Conservation (phyloP, 148 eudicot genomes). For the Polygonum maritimum region DNA sequence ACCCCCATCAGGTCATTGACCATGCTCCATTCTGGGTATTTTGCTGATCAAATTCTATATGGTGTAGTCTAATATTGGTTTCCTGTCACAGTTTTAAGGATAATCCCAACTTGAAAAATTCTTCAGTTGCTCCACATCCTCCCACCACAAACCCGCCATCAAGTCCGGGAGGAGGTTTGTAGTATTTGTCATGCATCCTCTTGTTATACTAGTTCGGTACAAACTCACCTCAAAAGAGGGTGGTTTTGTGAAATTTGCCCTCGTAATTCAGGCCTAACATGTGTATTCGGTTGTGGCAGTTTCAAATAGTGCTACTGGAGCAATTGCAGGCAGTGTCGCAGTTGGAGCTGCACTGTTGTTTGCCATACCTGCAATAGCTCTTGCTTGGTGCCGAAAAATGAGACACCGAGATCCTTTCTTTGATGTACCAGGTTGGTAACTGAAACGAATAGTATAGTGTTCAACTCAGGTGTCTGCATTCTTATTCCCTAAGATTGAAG, state of each 20-base stretch:
- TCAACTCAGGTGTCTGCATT: background rate
- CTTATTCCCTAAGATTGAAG: background rate
- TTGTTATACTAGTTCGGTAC: background rate
- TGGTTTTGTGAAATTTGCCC: background rate
- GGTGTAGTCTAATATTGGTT: background rate
- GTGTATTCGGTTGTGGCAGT: slow-evolving; percentile 5
- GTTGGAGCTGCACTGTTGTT: slow-evolving; percentile 46
- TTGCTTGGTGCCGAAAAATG: slow-evolving; percentile 36
- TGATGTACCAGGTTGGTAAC: slow-evolving; percentile 42
- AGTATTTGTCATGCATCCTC: background rate
- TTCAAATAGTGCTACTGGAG: slow-evolving; percentile 40
- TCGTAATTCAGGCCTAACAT: background rate
- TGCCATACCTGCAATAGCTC: slow-evolving; percentile 43
- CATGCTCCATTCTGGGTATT: background rate
- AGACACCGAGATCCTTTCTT: slow-evolving; percentile 43
- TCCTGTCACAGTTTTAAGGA: slow-evolving; percentile 32
- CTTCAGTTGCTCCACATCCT: slow-evolving; percentile 27
- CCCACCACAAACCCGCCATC: slow-evolving; percentile 23
- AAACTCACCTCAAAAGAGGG: background rate
- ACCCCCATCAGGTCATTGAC: slow-evolving; percentile 41
- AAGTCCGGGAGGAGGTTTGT: slow-evolving; percentile 25
- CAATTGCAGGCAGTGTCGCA: slow-evolving; percentile 51
- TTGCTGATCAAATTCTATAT: background rate
- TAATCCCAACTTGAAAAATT: slow-evolving; percentile 21
- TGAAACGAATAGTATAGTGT: no score